Percentiles rank a stretch among this genome's conserved stretches.
phyloP scores from a whole-genome alignment of 2,329 filamentous ascomycete species.

The Phyllosticta paracitricarpa region DNA sequence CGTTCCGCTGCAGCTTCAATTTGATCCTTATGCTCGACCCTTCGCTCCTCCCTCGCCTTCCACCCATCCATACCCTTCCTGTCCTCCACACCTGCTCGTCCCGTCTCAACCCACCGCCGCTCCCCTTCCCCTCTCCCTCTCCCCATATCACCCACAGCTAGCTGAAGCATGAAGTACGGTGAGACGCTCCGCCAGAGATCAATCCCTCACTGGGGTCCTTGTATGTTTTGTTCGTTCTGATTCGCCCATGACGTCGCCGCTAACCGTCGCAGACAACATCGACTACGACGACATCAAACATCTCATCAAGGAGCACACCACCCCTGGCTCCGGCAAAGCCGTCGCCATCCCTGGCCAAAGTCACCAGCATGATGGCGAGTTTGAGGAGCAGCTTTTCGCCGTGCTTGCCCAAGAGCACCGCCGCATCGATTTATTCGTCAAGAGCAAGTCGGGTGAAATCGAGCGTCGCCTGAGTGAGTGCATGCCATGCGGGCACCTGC shows the following conservation, averaged over 20 bases:
- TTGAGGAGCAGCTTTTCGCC: conserved; percentile 61
- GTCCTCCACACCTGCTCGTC: neutral
- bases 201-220: conserved; percentile 72
- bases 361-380: conserved; percentile 46
- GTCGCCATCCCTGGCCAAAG: conserved; percentile 64
- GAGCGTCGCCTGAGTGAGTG: conserved; percentile 55
- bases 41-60: neutral
- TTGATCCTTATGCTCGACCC: neutral
- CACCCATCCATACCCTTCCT: neutral
- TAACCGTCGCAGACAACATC: conserved; percentile 57
- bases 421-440: conserved; percentile 67
- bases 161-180: conserved; percentile 60
- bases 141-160: neutral
- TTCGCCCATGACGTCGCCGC: conserved; percentile 14
- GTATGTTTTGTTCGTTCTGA: conserved; percentile 34
- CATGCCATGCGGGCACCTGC: conserved; percentile 13
- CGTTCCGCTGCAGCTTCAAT: neutral
- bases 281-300: conserved; percentile 83
- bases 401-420: conserved; percentile 67
- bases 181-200: conserved; percentile 64
- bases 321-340: conserved; percentile 56
- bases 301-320: conserved; percentile 72
- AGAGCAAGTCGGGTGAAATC: conserved; percentile 72
- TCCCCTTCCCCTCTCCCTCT: neutral
- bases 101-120: neutral